Conservation (phyloP, 129 eudicot genomes). For the Ambrosia artemisiifolia region DNA sequence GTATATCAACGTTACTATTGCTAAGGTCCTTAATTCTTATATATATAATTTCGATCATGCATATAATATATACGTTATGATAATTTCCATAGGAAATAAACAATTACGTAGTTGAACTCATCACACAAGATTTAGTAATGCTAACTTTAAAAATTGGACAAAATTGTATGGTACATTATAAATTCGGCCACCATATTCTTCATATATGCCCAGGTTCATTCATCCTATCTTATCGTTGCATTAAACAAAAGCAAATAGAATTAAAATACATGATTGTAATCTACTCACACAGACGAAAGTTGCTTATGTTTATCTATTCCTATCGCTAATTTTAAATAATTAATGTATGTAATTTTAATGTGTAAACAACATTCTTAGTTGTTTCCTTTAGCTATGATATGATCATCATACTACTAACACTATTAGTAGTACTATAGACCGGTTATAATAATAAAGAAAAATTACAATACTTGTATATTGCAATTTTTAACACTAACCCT, state of each 20-base stretch:
- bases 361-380: neutral
- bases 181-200: slow-evolving; percentile 15
- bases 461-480: neutral
- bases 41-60: neutral
- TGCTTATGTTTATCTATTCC: neutral
- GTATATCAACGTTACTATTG: too few relatives aligned
- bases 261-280: neutral
- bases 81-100: slow-evolving; percentile 1
- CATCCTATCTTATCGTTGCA: slow-evolving; percentile 7
- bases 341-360: neutral
- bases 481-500: neutral
- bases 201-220: slow-evolving; percentile 24
- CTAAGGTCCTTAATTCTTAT: too few relatives aligned
- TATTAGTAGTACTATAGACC: neutral
- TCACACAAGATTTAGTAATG: neutral
- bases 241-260: slow-evolving; percentile 21
- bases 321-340: neutral
- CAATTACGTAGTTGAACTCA: slow-evolving; percentile 13
- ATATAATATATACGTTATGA: neutral
- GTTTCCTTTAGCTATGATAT: neutral
- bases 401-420: neutral
- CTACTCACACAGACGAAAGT: neutral
- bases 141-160: neutral
- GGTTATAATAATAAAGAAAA: neutral
- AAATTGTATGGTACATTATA: slow-evolving; percentile 3